phyloP scores from a whole-genome alignment of 257 asterid genomes.

The Solanum boliviense region DNA sequence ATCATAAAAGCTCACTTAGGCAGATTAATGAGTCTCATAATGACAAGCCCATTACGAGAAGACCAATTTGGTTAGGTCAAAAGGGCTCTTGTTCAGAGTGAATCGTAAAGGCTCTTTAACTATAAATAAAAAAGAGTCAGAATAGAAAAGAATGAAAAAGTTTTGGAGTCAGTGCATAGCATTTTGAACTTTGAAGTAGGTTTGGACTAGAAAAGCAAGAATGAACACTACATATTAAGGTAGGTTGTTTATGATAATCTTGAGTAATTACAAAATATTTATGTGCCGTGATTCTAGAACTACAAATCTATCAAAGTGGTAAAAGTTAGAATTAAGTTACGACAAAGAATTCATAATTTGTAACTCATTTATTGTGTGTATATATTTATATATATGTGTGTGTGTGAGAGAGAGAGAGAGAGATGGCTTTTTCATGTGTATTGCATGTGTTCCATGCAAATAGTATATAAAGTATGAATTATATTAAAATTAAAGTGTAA shows the following conservation, averaged over 20 bases:
- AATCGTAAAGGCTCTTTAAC: background rate
- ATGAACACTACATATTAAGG: background rate
- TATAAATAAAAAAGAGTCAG: background rate
- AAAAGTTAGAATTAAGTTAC: background rate
- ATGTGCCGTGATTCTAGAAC: background rate
- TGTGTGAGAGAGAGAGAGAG: no score
- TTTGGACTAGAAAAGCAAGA: background rate
- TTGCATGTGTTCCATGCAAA: no score
- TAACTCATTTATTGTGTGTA: background rate
- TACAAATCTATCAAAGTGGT: no score
- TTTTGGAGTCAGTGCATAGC: background rate
- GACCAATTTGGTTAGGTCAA: background rate
- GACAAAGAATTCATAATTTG: rapidly evolving
- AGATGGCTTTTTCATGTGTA: no score
- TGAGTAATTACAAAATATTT: no score
- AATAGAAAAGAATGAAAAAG: background rate
- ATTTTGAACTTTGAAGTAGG: background rate
- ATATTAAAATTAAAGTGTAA: no score
- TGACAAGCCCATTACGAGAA: background rate
- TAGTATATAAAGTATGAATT: no score
- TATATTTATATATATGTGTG: no score
- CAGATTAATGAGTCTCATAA: background rate
- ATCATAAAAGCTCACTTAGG: background rate
- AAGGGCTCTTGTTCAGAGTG: background rate
- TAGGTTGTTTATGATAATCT: background rate